Percentiles rank a stretch among this genome's conserved stretches.
phyloP scores from a whole-genome alignment of 2,329 filamentous ascomycete species.

The Neoarthrinium moseri region DNA sequence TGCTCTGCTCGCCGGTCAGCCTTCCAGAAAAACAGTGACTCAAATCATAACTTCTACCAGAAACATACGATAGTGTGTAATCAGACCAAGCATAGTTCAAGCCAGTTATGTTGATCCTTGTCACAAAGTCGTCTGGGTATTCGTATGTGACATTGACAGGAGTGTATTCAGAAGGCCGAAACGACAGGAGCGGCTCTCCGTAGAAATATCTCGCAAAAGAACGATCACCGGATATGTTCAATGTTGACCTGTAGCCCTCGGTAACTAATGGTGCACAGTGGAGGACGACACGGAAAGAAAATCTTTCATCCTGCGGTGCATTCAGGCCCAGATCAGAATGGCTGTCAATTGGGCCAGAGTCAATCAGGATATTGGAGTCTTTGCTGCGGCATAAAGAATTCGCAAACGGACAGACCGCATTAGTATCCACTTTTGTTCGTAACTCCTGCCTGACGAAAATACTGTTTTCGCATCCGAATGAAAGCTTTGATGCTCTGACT shows the following conservation, averaged over 20 bases:
- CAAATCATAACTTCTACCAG: too few relatives aligned
- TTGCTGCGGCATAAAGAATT: background rate
- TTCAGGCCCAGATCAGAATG: constrained; percentile 6
- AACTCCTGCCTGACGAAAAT: too few relatives aligned
- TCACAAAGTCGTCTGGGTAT: background rate
- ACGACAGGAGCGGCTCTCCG: background rate
- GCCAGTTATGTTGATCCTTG: background rate
- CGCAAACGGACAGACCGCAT: background rate
- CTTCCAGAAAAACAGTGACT: too few relatives aligned
- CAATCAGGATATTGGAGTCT: background rate
- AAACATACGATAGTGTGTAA: too few relatives aligned
- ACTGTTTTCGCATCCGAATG: too few relatives aligned
- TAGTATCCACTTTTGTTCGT: background rate
- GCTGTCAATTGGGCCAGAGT: constrained; percentile 5
- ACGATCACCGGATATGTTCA: too few relatives aligned
- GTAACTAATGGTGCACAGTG: constrained; percentile 4
- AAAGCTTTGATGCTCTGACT: too few relatives aligned
- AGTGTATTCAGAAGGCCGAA: background rate
- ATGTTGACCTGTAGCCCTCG: background rate
- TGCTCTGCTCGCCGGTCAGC: too few relatives aligned
- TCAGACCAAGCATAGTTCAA: background rate
- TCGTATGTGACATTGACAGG: background rate
- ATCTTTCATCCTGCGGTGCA: constrained; percentile 1
- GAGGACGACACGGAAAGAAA: background rate
- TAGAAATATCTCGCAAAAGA: constrained; percentile 3